These are phyloP conservation scores for Nicotiana tabacum DNA, from an alignment of 257 asterid species.

Conservation along the genomic window DNA sequence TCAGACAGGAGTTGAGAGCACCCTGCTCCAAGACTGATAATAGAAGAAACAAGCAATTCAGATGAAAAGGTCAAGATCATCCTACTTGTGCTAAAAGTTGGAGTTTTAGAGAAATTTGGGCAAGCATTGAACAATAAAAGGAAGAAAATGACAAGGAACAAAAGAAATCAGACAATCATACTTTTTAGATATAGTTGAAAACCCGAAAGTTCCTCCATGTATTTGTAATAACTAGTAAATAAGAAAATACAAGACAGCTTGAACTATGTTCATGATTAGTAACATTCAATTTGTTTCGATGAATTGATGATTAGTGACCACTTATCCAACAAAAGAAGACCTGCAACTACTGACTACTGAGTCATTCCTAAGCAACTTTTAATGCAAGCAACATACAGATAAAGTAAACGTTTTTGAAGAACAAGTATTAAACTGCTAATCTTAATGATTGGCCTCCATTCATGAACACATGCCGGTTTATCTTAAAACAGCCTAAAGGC, in stretches of 20 bases:
- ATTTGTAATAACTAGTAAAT: background rate
- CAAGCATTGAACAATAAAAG: background rate
- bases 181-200: background rate
- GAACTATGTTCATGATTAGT: background rate
- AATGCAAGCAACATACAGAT: background rate
- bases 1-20: conserved; percentile 98
- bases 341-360: background rate
- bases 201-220: background rate
- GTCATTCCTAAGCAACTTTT: background rate
- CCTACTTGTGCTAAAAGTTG: conserved; percentile 6
- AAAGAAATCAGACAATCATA: background rate
- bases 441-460: background rate
- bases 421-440: background rate
- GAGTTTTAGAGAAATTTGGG: background rate
- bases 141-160: background rate
- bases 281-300: background rate
- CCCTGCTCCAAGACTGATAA: conserved; percentile 92
- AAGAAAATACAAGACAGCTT: background rate
- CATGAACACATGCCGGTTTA: conserved; percentile 3
- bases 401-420: background rate
- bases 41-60: conserved; percentile 28
- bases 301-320: background rate
- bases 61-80: conserved; percentile 8
- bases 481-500: conserved; percentile 19
- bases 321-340: background rate